phyloP scores from a whole-genome alignment of 176 grass and related monocot genomes.

The Calamus simplicifolius region DNA sequence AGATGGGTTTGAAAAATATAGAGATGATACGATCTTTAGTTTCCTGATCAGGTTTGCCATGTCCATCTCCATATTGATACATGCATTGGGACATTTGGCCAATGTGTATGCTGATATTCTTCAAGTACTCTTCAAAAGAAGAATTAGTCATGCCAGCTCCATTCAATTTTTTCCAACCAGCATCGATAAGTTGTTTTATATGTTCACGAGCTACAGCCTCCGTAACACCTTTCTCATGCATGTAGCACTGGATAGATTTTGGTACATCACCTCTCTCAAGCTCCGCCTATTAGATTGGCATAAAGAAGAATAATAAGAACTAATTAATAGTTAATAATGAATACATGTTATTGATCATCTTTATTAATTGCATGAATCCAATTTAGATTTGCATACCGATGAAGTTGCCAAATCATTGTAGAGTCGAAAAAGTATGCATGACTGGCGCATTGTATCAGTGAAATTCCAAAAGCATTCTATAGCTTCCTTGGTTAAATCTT shows the following conservation, averaged over 20 bases:
- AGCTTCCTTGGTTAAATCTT: slow-evolving; percentile 5
- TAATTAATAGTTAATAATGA: not conserved
- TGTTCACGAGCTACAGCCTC: slow-evolving; percentile 6
- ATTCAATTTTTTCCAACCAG: slow-evolving; percentile 15
- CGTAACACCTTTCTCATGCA: slow-evolving; percentile 11
- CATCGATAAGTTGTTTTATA: slow-evolving; percentile 13
- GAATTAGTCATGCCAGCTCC: not conserved
- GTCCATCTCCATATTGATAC: slow-evolving; percentile 24
- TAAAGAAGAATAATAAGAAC: not conserved
- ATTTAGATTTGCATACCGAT: not conserved
- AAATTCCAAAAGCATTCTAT: slow-evolving; percentile 13
- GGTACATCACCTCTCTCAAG: slow-evolving; percentile 12
- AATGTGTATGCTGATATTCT: not conserved
- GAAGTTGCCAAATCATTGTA: slow-evolving; percentile 24
- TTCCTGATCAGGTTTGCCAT: slow-evolving; percentile 3
- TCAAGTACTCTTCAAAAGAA: slow-evolving; percentile 9
- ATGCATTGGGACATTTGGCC: not conserved
- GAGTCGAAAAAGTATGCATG: slow-evolving; percentile 10
- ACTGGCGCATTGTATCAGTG: not conserved
- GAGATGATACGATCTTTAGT: slow-evolving; percentile 15
- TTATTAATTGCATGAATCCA: not conserved
- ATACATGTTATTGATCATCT: not conserved
- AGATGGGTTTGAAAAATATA: slow-evolving; percentile 13
- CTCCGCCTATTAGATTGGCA: slow-evolving; percentile 3
- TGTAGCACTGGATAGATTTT: slow-evolving; percentile 22